Evolutionary conservation across 139 green algal species (phyloP).

Genomic region (Ettlia oleoabundans): DNA sequence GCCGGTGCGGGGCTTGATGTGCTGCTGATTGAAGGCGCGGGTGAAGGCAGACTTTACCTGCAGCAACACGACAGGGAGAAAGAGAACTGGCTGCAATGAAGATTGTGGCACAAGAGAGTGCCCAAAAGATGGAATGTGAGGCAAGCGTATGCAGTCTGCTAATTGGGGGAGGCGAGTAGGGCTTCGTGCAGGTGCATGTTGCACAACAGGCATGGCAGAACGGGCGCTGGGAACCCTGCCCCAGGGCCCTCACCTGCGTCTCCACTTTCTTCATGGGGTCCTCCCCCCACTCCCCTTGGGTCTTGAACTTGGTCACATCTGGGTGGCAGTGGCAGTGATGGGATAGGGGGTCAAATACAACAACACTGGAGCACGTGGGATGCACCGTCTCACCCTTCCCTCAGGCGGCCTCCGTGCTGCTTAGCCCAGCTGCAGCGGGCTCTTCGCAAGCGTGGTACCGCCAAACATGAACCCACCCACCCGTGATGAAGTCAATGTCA

Average conservation of each 20-base stretch:
- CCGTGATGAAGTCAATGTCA: conserved; percentile 60
- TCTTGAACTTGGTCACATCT: conserved; percentile 92
- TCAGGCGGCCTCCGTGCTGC: neutral
- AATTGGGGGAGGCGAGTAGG: neutral
- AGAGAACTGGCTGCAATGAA: neutral
- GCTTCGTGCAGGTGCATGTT: neutral
- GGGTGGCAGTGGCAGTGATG: conserved; percentile 2
- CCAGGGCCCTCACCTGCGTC: conserved; percentile 51
- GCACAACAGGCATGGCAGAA: neutral
- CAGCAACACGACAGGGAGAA: neutral
- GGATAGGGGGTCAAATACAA: neutral
- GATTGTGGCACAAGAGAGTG: too few species aligned
- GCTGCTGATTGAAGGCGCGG: conserved; percentile 71
- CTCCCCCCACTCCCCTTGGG: conserved; percentile 67
- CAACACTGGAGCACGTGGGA: neutral
- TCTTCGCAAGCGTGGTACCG: too few species aligned
- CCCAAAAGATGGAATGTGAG: neutral
- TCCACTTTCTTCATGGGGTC: conserved; percentile 79
- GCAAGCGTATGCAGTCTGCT: neutral
- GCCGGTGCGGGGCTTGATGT: conserved; percentile 43
- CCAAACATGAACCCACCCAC: too few species aligned
- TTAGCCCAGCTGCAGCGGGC: neutral
- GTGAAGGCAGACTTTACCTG: conserved; percentile 85
- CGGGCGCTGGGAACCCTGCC: neutral
- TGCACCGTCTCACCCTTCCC: neutral